These are phyloP conservation scores for Boletellus sp. DNA, from an alignment of 768 basidiomycete species.

Conservation along the genomic window DNA sequence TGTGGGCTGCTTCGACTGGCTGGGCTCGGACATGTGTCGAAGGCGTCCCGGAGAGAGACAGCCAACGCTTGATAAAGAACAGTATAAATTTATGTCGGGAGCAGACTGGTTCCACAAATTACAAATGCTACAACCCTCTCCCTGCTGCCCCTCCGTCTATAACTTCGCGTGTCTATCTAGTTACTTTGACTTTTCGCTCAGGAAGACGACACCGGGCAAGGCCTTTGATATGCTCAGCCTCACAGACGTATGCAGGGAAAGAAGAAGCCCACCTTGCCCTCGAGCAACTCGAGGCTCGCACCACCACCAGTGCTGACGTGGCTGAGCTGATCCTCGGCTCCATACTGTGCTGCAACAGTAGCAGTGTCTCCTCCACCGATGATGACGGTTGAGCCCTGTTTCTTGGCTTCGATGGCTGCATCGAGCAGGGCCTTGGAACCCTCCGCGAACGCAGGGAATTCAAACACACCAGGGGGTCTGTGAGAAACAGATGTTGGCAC, in stretches of 20 bases:
- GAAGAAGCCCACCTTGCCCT: conserved; percentile 77
- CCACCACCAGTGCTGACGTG: conserved; percentile 97
- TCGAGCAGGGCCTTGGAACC: conserved; percentile 84
- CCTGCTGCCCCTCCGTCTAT: conserved; percentile 7
- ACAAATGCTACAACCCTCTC: conserved; percentile 10
- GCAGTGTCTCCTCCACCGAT: conserved; percentile 96
- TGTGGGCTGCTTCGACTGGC: conserved; percentile 6
- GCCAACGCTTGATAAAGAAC: conserved; percentile 12
- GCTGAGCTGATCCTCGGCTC: conserved; percentile 82
- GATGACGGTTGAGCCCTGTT: conserved; percentile 86
- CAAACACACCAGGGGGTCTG: conserved; percentile 97
- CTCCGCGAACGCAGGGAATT: conserved; percentile 86
- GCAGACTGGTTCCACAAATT: conserved; percentile 7
- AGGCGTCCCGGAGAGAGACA: background rate
- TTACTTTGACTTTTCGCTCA: conserved; percentile 66
- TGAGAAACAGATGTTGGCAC: conserved; percentile 4
- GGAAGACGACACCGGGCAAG: conserved; percentile 87
- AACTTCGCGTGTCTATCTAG: conserved; percentile 2
- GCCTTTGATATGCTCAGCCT: conserved; percentile 41
- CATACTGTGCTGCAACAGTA: conserved; percentile 87
- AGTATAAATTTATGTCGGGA: conserved; percentile 13
- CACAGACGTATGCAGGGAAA: background rate
- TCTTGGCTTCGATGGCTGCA: conserved; percentile 81
- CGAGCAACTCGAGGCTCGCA: conserved; percentile 90
- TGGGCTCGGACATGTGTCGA: conserved; percentile 12